Percentiles rank a stretch among this genome's conserved stretches.
Evolutionary conservation across 2,329 filamentous ascomycete species (phyloP).

Genomic region (Coniochaeta pulveracea): DNA sequence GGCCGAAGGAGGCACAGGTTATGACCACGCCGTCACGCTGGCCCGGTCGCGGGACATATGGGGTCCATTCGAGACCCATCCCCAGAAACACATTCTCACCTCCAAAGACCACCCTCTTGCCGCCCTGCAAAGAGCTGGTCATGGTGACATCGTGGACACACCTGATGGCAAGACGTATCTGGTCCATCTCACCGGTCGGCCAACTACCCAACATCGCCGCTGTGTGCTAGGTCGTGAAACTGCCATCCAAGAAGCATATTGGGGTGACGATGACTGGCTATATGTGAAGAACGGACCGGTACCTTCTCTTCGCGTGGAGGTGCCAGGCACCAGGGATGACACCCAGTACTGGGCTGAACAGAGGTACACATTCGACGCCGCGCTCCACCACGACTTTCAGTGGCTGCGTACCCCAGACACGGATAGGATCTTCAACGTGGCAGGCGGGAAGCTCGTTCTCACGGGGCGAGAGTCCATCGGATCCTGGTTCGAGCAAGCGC

Average conservation of each 20-base stretch:
- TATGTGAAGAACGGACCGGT: constrained; percentile 48
- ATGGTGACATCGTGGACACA: constrained; percentile 42
- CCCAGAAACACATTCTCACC: constrained; percentile 41
- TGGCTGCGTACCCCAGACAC: constrained; percentile 46
- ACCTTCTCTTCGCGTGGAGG: constrained; percentile 39
- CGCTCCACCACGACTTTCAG: constrained; percentile 40
- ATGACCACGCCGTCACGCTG: constrained; percentile 49
- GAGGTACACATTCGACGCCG: constrained; percentile 32
- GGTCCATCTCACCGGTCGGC: constrained; percentile 40
- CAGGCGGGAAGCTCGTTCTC: constrained; percentile 29
- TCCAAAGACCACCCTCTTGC: constrained; percentile 9
- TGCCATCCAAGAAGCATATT: constrained; percentile 46
- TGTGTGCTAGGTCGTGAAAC: constrained; percentile 46
- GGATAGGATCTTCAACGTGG: constrained; percentile 35
- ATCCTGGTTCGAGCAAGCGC: constrained; percentile 47
- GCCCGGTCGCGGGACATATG: constrained; percentile 38
- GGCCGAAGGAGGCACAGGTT: constrained; percentile 49
- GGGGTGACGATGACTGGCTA: constrained; percentile 49
- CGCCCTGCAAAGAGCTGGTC: constrained; percentile 39
- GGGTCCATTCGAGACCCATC: constrained; percentile 52
- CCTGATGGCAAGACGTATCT: constrained; percentile 40
- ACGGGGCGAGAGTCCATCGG: constrained; percentile 40
- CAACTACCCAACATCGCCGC: constrained; percentile 36
- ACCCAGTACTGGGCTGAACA: constrained; percentile 35
- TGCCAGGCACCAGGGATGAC: constrained; percentile 36